A percentile compares a stretch with the other conserved stretches of the same genome.
Conservation (phyloP, 192 early-diverging fungal genomes). For the Podila clonocystis region DNA sequence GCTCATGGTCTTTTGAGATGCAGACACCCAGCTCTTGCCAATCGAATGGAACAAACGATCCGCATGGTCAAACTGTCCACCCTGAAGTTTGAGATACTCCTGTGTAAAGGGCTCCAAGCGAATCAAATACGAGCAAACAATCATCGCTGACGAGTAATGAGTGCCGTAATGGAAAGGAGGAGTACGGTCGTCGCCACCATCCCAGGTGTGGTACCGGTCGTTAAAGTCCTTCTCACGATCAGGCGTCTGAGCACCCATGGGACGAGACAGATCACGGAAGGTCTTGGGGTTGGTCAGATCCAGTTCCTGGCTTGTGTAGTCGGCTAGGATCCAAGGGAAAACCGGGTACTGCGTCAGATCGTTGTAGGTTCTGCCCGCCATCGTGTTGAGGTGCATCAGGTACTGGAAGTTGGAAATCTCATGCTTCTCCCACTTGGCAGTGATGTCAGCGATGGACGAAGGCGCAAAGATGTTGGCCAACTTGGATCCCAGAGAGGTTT, state of each 20-base stretch:
- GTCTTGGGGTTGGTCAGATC: conserved; percentile 80
- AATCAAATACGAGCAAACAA: conserved; percentile 89
- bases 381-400: conserved; percentile 91
- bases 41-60: conserved; percentile 85
- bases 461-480: conserved; percentile 72
- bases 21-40: conserved; percentile 78
- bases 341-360: conserved; percentile 98
- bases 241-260: conserved; percentile 87
- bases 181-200: conserved; percentile 55
- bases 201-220: conserved; percentile 72
- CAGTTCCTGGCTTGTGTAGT: conserved; percentile 81
- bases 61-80: conserved; percentile 87
- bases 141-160: conserved; percentile 94
- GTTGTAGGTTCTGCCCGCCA: conserved; percentile 85
- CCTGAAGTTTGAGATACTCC: conserved; percentile 79
- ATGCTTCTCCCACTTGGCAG: conserved; percentile 82
- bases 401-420: conserved; percentile 98
- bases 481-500: conserved; percentile 53
- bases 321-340: conserved; percentile 92
- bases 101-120: conserved; percentile 92
- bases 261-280: conserved; percentile 91
- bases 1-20: conserved; percentile 75
- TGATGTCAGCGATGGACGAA: conserved; percentile 72
- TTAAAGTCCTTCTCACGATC: conserved; percentile 72
- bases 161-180: conserved; percentile 95